Evolutionary conservation across 306 rosid species (phyloP), one percentile per base, ranked within the genome.

Genomic region (Medicago arabica): DNA sequence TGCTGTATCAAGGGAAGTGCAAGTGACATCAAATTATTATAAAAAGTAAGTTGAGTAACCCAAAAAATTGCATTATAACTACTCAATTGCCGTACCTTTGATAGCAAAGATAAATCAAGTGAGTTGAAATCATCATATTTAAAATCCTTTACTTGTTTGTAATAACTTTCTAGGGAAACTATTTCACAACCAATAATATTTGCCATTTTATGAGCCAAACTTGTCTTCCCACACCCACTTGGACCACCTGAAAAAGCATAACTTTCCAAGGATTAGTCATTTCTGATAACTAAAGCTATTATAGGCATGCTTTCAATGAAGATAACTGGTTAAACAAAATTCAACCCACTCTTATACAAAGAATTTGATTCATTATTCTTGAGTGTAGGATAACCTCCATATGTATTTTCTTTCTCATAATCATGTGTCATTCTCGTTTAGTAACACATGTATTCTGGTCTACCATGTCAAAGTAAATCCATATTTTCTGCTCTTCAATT

Each of bases 201-300:
- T 71, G 99, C 99, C 99, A 95, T 89, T 88, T 95, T 95, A 85
- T 89, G 99, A 75, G 99, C 99, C 89, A 95, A 92, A 90, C 99
- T 92, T 85, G 99, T 92, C 93, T 95, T 95, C 79, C 99, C 99
- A 78, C 97, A 95, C 49, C 99, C 99, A 84, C 99, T 95, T 84
- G 99, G 99, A 75, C 99, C 99, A 31, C 99, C 99, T 95, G 86
- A 80, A 86, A 21, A 85, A 83, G 80, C 55, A 80, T 58, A 74
- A 72, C 71, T 65, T 69, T 21, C 54, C 67, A 25, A 51, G 49
- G 57, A 65, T 83, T 70, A 84, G 74, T 71, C 49, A 75, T 58
- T 57, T 78, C 69, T n/a, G 36, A 67, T 2, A 46, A 46, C 16
- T 6, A 13, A 4, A 46, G 16, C 14, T 54, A 28, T 17, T 19